Base-by-base conservation (phyloP, 306 rosid genomes). In the Inga oerstediana region DNA sequence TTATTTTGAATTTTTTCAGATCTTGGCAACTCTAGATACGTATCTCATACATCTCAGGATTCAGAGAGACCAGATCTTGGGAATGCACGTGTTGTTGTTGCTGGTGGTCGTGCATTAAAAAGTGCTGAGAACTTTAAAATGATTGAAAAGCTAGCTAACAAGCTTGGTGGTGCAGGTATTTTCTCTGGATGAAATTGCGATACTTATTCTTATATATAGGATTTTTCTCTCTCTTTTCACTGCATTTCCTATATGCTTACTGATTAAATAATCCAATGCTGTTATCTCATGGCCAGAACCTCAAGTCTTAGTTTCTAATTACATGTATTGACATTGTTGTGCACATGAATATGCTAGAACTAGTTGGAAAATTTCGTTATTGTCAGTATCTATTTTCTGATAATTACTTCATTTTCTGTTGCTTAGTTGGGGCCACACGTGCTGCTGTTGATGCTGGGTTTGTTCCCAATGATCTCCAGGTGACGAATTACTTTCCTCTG, bases 371-470 rank as follows among this genome's bases (percentile, higher is more conserved):
- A 3, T 75, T 72, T 76, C 35, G 35, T 46, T 70, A 32, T 71
- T 83, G 66, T 59, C 72, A 72, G 16, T 35, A 12, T 69, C 43
- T 74, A n/a, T 86, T 79, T 70, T 35, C 45, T 76, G 78, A 70
- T 82, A 79, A 75, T 69, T 59, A 80, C 49, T 82, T 84, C 66
- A 34, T 86, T 86, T 70, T 83, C 37, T 78, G 85, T 80, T 87
- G 30, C 80, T 34, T 68, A 93, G 99, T 92, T 87, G 99, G 99
- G 44, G 99, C 99, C 54, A 93, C 97, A 43, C 96, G 97, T 54
- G 99, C 99, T 76, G 99, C 99, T 81, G 99, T 95, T 84, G 99
- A 95, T 87, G 97, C 96, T 2, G 99, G 96, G 77, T 95, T 87
- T 88, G 99, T 95, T 86, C 91, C 96, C 30, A 95, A 95, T 84